phyloP scores from a whole-genome alignment of 192 early-diverging fungal species.

The Chytriomyces confervae region DNA sequence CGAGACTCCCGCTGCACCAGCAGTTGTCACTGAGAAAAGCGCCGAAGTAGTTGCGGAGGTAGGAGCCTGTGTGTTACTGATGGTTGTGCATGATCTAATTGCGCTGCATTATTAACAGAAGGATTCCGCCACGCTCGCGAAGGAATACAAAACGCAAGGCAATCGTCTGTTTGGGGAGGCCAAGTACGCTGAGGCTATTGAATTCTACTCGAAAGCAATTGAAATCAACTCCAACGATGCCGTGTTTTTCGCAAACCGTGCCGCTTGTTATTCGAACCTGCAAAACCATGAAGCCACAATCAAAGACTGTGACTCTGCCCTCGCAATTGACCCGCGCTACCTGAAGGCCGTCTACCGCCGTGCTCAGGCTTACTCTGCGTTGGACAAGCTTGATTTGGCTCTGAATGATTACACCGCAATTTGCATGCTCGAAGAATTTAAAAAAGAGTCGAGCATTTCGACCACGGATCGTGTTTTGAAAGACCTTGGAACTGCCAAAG shows the following conservation, averaged over 20 bases:
- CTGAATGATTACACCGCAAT: constrained; percentile 61
- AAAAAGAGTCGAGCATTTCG: constrained; percentile 76
- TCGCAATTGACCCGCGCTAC: constrained; percentile 84
- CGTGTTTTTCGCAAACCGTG: constrained; percentile 94
- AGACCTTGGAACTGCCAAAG: constrained; percentile 76
- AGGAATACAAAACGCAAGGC: constrained; percentile 81
- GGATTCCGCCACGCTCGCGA: background rate
- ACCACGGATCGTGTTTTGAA: constrained; percentile 91
- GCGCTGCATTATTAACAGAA: background rate
- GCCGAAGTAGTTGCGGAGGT: background rate
- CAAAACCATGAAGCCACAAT: constrained; percentile 78
- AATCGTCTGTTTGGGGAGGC: constrained; percentile 85
- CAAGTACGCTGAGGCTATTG: constrained; percentile 84
- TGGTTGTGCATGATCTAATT: too few species aligned
- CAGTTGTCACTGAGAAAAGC: background rate
- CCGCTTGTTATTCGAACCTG: constrained; percentile 85
- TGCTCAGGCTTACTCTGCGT: constrained; percentile 68
- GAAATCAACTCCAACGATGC: constrained; percentile 68
- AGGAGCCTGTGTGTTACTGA: background rate
- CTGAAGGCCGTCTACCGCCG: constrained; percentile 84
- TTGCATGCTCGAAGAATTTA: constrained; percentile 95
- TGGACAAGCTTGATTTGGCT: constrained; percentile 55
- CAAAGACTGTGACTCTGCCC: constrained; percentile 78
- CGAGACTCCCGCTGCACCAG: background rate
- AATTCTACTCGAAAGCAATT: constrained; percentile 89